Evolutionary conservation across 2,329 filamentous ascomycete species (phyloP).

Genomic region (Pseudonectria foliicola): DNA sequence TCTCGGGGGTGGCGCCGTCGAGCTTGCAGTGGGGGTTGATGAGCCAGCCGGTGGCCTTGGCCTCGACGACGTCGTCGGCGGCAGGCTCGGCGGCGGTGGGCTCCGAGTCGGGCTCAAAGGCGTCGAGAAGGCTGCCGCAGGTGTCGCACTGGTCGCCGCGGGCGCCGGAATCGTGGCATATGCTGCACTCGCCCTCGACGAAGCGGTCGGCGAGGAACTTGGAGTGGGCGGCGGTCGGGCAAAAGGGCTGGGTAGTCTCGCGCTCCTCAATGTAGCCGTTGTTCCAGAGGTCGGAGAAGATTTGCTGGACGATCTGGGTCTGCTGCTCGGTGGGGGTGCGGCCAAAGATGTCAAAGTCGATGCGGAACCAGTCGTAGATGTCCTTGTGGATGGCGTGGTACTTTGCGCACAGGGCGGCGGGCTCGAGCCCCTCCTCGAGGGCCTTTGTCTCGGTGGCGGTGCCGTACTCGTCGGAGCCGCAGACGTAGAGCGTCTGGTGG

Average conservation of each 20-base stretch:
- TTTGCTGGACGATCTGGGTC: constrained; percentile 86
- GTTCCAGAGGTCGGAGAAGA: constrained; percentile 80
- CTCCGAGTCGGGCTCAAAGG: constrained; percentile 49
- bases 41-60: constrained; percentile 42
- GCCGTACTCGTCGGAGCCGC: constrained; percentile 88
- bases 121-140: constrained; percentile 65
- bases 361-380: constrained; percentile 94
- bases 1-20: constrained; percentile 73
- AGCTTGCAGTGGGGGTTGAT: constrained; percentile 89
- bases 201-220: constrained; percentile 81
- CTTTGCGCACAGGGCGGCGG: constrained; percentile 81
- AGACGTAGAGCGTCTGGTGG: constrained; percentile 75
- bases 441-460: constrained; percentile 96
- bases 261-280: constrained; percentile 86
- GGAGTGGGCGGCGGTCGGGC: constrained; percentile 57
- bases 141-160: constrained; percentile 69
- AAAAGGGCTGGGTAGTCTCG: constrained; percentile 84
- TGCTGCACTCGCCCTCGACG: constrained; percentile 71
- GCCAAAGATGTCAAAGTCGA: constrained; percentile 91
- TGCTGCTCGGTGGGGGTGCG: constrained; percentile 84
- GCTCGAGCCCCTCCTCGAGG: constrained; percentile 76
- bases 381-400: constrained; percentile 86
- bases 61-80: constrained; percentile 28
- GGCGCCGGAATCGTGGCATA: constrained; percentile 65
- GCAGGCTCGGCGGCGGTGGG: constrained; percentile 16